phyloP scores from a whole-genome alignment of 306 rosid genomes.

The Prunus mira region DNA sequence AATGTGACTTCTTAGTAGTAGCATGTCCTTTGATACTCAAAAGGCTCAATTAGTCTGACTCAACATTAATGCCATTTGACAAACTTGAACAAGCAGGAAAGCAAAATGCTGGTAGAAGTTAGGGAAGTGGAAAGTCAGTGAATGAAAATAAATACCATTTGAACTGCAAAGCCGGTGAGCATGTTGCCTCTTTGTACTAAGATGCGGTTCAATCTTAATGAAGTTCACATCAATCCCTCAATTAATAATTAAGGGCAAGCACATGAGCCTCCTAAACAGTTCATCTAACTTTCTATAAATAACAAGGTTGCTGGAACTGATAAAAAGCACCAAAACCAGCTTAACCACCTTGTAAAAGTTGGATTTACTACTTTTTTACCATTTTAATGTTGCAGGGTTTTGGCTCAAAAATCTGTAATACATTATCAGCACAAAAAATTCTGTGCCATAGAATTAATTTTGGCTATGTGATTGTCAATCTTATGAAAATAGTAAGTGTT shows the following conservation, averaged over 20 bases:
- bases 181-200: not conserved
- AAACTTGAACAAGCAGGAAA: not conserved
- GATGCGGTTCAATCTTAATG: not conserved
- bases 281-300: conserved; percentile 9
- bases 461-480: too few species aligned
- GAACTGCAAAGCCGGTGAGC: not conserved
- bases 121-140: not conserved
- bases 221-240: not conserved
- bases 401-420: not conserved
- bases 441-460: too few species aligned
- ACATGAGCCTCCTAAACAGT: conserved; percentile 11
- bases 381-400: not conserved
- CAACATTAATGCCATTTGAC: not conserved
- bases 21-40: too few species aligned
- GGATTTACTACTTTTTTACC: not conserved
- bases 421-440: too few species aligned
- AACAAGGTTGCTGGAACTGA: not conserved
- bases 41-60: not conserved
- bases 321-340: conserved; percentile 7
- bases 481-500: too few species aligned
- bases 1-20: too few species aligned
- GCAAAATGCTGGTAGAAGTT: not conserved
- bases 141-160: not conserved
- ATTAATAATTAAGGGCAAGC: not conserved
- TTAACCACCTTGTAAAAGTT: too few species aligned